Evolutionary conservation across 2,329 filamentous ascomycete species (phyloP), one percentile per base, ranked within the genome.

Genomic region (Sporothrix dimorphospora): DNA sequence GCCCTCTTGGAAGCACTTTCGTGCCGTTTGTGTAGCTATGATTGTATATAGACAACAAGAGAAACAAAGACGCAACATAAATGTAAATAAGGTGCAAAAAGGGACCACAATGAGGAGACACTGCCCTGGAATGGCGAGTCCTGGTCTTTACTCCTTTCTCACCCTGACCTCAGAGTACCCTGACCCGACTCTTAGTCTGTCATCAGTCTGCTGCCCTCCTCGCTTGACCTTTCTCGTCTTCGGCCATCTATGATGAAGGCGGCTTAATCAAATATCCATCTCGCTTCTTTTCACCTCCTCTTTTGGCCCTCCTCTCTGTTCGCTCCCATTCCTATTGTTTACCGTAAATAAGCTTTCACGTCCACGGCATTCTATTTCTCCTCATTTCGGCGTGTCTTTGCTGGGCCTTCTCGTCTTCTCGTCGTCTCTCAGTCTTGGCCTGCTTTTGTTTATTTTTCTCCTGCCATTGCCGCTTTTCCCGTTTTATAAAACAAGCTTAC

Each of bases 241-340:
- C 21, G 38, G 5, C 59, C 40, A n/a, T 45, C 27, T 65, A 38
- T 45, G 38, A 21, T 21, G 21, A 45, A 38, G 34, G 40, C 38
- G 12, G 12, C 2, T 45, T 19, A 45, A 65, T 27, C 57, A 45
- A 65, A 63, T 34, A 34, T 21, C 19, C 11, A 30, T n/a, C 45
- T 49, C 63, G 45, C 63, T 49, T 66, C 16, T 21, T 34, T 49
- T 30, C 14, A 65, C 61, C 61, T 65, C 63, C 63, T 49, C 61
- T 9, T 47, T 45, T 59, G 27, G 2, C 30, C 8, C 21, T 9
- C 14, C 1, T 30, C 24, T 12, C 2, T 57, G 11, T 45, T 4
- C 8, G 2, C 30, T n/a, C n/a, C n/a, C n/a, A n/a, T n/a, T n/a
- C n/a, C n/a, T n/a, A 8, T n/a, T 42, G 7, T 4, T 40, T 42